phyloP scores from a whole-genome alignment of 2,329 filamentous ascomycete genomes.

The Talaromyces sp. region DNA sequence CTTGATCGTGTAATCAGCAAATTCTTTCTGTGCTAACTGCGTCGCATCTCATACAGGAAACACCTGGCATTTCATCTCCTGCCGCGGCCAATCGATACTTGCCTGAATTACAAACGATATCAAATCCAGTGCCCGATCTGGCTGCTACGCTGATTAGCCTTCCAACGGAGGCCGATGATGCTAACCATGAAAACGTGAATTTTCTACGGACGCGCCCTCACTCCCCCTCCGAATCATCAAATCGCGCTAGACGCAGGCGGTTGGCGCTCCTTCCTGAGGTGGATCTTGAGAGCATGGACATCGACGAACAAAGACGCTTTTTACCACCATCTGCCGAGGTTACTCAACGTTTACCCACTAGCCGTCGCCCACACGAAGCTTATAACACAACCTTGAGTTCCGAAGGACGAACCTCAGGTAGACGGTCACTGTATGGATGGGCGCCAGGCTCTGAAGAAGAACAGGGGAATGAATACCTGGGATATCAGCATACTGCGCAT shows the following conservation, averaged over 20 bases:
- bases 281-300: constrained; percentile 33
- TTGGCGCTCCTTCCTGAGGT: constrained; percentile 24
- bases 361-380: constrained; percentile 37
- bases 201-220: constrained; percentile 44
- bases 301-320: constrained; percentile 27
- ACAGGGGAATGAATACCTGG: not conserved
- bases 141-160: constrained; percentile 48
- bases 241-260: constrained; percentile 30
- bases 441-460: constrained; percentile 46
- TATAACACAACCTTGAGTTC: constrained; percentile 47
- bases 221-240: constrained; percentile 26
- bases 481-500: constrained; percentile 1
- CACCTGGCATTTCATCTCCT: constrained; percentile 23
- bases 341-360: constrained; percentile 39
- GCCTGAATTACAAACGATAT: constrained; percentile 43
- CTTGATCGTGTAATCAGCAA: not conserved
- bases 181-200: constrained; percentile 46
- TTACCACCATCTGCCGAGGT: constrained; percentile 31
- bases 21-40: constrained; percentile 17
- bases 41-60: constrained; percentile 21
- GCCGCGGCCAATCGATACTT: constrained; percentile 36
- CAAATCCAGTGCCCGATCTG: constrained; percentile 48
- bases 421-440: constrained; percentile 57
- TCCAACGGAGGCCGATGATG: constrained; percentile 38
- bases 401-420: constrained; percentile 49